Conservation (phyloP, 1,284 basidiomycete species). For the Singerocomus rubriflavus region DNA sequence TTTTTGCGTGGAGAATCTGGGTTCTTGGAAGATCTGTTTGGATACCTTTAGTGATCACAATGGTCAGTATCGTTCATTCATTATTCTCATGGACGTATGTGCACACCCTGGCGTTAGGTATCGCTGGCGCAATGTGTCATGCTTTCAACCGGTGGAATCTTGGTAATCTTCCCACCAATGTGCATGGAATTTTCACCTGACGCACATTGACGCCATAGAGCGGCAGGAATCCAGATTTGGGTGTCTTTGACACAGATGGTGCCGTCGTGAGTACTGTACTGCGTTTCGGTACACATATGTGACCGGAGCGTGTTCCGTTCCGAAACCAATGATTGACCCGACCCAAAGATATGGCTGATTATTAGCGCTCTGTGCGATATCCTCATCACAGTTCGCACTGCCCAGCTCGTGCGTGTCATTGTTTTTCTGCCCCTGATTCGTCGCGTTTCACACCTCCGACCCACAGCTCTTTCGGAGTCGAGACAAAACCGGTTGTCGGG, state of each 20-base stretch:
- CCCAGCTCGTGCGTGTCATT: background rate
- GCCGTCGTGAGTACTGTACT: background rate
- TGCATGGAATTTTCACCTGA: background rate
- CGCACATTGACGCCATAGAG: background rate
- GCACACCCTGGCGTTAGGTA: background rate
- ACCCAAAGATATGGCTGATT: constrained; percentile 3
- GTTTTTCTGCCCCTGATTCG: background rate
- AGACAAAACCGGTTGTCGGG: background rate
- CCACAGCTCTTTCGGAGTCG: background rate
- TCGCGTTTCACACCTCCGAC: background rate
- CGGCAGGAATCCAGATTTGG: background rate
- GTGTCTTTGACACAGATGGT: constrained; percentile 2
- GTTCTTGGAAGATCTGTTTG: constrained; percentile 3
- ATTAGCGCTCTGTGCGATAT: constrained; percentile 3
- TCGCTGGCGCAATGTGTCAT: background rate
- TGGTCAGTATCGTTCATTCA: background rate
- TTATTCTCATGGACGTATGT: background rate
- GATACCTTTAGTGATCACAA: constrained; percentile 1
- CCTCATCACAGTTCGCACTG: background rate
- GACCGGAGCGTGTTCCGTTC: background rate
- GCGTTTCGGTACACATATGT: background rate
- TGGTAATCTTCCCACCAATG: background rate
- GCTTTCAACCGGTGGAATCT: background rate
- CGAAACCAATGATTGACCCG: background rate
- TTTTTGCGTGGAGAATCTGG: constrained; percentile 7